Conservation (phyloP, 768 basidiomycete genomes). For the Lepiota brunneoincarnata region DNA sequence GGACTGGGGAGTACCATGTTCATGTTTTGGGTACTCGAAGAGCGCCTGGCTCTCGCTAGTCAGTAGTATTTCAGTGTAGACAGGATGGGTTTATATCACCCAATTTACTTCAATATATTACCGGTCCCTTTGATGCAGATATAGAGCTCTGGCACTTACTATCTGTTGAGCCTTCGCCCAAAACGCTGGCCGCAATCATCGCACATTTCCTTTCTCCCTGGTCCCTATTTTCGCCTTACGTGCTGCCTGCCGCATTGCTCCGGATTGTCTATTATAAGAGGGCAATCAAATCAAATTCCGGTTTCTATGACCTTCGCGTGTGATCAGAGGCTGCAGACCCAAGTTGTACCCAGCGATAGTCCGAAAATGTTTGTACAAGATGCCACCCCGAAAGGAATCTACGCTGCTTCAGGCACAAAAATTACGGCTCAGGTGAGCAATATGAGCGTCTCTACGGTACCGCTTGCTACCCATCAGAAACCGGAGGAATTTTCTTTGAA, state of each 20-base stretch:
- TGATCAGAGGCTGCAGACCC: constrained; percentile 12
- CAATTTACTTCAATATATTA: too few relatives aligned
- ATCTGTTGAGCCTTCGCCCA: constrained; percentile 21
- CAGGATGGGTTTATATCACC: too few relatives aligned
- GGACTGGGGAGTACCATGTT: constrained; percentile 29
- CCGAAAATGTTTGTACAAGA: not conserved
- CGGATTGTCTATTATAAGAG: constrained; percentile 16
- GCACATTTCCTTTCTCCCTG: constrained; percentile 20
- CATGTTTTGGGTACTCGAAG: constrained; percentile 32
- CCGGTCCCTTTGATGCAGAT: constrained; percentile 27
- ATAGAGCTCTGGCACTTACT: constrained; percentile 23
- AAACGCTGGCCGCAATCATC: constrained; percentile 25
- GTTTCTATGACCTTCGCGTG: not conserved
- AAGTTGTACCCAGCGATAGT: not conserved
- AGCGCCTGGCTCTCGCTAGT: constrained; percentile 24
- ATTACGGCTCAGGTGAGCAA: constrained; percentile 12
- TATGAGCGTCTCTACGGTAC: not conserved
- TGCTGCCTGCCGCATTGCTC: constrained; percentile 19
- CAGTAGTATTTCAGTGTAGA: constrained; percentile 18
- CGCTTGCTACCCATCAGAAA: constrained; percentile 4
- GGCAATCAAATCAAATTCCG: constrained; percentile 24
- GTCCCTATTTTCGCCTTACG: constrained; percentile 38
- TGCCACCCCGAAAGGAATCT: not conserved
- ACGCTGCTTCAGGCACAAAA: not conserved
- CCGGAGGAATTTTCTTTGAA: constrained; percentile 13